These are phyloP conservation scores for Triticum timopheevii DNA, from an alignment of 176 grass and related monocot genomes.

Conservation along the genomic window DNA sequence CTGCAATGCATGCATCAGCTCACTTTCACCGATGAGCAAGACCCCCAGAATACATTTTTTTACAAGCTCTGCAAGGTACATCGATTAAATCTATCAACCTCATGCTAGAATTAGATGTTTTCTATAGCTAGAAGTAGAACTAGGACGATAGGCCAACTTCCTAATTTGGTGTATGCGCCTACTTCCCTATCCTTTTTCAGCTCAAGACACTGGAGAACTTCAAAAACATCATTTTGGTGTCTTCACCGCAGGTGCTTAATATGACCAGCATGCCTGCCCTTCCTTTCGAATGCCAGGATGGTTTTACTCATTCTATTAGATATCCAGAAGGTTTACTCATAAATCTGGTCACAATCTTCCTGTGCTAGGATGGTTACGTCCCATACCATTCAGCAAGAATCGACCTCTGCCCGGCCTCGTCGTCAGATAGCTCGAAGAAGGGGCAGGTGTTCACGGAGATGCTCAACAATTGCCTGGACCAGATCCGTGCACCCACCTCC, in stretches of 20 bases:
- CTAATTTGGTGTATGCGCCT: not conserved
- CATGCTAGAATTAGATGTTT: not conserved
- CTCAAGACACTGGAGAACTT: slow-evolving; percentile 88
- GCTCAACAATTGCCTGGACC: slow-evolving; percentile 82
- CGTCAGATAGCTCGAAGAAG: slow-evolving; percentile 64
- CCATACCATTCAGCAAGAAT: slow-evolving; percentile 93
- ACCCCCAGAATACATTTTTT: slow-evolving; percentile 80
- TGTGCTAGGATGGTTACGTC: slow-evolving; percentile 80
- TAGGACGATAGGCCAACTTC: not conserved
- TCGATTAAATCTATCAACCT: not conserved
- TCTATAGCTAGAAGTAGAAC: not conserved
- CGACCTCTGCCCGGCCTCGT: slow-evolving; percentile 58
- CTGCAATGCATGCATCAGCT: slow-evolving; percentile 90
- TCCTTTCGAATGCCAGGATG: not conserved
- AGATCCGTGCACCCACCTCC: slow-evolving; percentile 60
- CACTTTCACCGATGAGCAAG: slow-evolving; percentile 78
- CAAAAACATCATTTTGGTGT: slow-evolving; percentile 83
- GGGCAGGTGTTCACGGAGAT: slow-evolving; percentile 82
- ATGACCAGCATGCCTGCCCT: not conserved
- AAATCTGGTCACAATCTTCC: not conserved
- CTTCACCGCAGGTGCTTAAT: slow-evolving; percentile 77
- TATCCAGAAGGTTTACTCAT: not conserved
- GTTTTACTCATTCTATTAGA: not conserved
- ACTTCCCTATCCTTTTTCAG: slow-evolving; percentile 47
- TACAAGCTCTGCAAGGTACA: slow-evolving; percentile 86